Percentiles rank a stretch among this genome's conserved stretches.
Conservation (phyloP, 257 asterid species). For the Nicotiana paniculata region DNA sequence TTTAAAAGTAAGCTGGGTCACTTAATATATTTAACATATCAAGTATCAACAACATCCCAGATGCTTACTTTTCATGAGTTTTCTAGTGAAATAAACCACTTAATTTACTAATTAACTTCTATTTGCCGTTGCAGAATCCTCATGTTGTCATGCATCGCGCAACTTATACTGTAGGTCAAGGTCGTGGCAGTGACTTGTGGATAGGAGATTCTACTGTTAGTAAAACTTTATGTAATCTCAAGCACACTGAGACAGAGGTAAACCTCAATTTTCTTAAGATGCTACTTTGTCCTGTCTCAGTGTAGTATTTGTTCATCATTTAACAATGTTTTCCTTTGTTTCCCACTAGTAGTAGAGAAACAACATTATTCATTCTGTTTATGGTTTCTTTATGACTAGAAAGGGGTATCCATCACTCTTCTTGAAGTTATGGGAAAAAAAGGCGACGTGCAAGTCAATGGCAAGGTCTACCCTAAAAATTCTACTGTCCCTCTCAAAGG, state of each 20-base stretch:
- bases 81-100: not conserved
- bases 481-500: constrained; percentile 58
- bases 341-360: not conserved
- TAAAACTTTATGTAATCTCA: constrained; percentile 63
- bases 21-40: not conserved
- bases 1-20: not conserved
- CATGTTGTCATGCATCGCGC: constrained; percentile 58
- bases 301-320: not conserved
- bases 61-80: not conserved
- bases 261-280: not conserved
- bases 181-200: constrained; percentile 51
- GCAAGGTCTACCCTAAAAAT: constrained; percentile 57
- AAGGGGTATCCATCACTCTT: constrained; percentile 49
- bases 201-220: constrained; percentile 63
- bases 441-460: constrained; percentile 83
- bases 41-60: not conserved
- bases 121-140: constrained; percentile 48
- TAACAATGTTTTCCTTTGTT: not conserved
- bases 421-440: constrained; percentile 78
- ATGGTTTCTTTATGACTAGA: constrained; percentile 29
- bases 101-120: not conserved
- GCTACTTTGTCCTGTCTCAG: not conserved
- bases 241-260: constrained; percentile 63
- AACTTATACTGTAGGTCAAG: constrained; percentile 46
- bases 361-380: constrained; percentile 7